Evolutionary conservation across 345 rosid species (phyloP).

Genomic region (Brassica carinata): DNA sequence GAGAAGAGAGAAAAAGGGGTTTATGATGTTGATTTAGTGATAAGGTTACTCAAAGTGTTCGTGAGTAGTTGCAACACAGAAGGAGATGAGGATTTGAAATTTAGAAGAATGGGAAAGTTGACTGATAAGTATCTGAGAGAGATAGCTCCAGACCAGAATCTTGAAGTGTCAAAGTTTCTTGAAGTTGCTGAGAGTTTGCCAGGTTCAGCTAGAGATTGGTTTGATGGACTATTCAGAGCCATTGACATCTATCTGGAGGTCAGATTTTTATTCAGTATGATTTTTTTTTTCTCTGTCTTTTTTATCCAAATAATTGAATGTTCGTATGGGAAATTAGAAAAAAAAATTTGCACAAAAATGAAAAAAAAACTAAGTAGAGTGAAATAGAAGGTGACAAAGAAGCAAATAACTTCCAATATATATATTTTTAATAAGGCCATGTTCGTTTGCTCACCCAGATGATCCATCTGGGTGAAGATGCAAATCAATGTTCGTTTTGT

Average conservation of each 20-base stretch:
- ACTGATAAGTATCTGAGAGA: slow-evolving; percentile 68
- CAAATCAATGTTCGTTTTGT: too few relatives aligned
- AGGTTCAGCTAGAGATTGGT: slow-evolving; percentile 69
- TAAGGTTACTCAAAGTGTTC: slow-evolving; percentile 58
- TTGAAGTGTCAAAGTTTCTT: slow-evolving; percentile 54
- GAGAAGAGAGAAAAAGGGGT: slow-evolving; percentile 46
- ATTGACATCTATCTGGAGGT: slow-evolving; percentile 82
- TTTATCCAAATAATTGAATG: slow-evolving; percentile 13
- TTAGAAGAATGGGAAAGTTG: slow-evolving; percentile 59
- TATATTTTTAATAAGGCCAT: too few relatives aligned
- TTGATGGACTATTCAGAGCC: slow-evolving; percentile 79
- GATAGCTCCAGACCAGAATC: slow-evolving; percentile 76
- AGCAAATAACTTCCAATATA: background rate
- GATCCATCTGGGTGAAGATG: too few relatives aligned
- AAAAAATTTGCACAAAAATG: background rate
- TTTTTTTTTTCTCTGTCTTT: background rate
- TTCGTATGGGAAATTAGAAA: background rate
- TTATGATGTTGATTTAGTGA: slow-evolving; percentile 67
- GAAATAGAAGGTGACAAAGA: slow-evolving; percentile 36
- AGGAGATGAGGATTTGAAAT: slow-evolving; percentile 18
- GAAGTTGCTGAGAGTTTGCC: slow-evolving; percentile 73
- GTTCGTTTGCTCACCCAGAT: too few relatives aligned
- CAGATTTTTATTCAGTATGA: slow-evolving; percentile 1
- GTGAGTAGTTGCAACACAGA: slow-evolving; percentile 36
- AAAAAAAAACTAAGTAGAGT: slow-evolving; percentile 18